Evolutionary conservation across 2,329 filamentous ascomycete species (phyloP), one percentile per base, ranked within the genome.

Genomic region (Epichloe sibirici): DNA sequence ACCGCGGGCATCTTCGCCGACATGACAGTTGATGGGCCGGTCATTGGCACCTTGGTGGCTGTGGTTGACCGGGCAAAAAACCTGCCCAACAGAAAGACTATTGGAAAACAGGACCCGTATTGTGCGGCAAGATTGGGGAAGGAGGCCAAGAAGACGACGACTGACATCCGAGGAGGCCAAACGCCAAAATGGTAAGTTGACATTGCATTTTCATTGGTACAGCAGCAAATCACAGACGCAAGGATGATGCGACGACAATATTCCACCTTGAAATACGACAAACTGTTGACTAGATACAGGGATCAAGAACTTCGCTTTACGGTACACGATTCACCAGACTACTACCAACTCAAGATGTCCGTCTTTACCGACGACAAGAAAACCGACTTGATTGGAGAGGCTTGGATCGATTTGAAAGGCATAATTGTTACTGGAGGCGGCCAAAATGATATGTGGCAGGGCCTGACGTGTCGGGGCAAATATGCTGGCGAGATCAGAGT

Each of bases 341-440:
- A 98, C 74, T 90, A 89, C 70, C 88, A 90, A 66, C 78, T 98
- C 53, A 98, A 98, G 67, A 78, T 97, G 15, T 96, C 91, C 3
- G 81, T 97, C 5, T 98, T 98, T 73, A 96, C 95, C 65, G 93
- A 98, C 63, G 93, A 98, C 71, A 97, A 96, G 74, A 94, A 86
- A 73, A 97, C 91, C 0, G 93, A 98, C 59, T 70, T 98, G 58
- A 96, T 98, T 61, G 93, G 93, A 58, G 93, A 98, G 69, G 83
- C 88, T 6, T 96, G 88, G 85, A 81, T 97, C 54, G 86, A 88
- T 63, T 75, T 98, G 55, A 82, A 83, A 59, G 78, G 82, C 59
- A 86, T 98, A 61, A 79, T 98, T 57, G 77, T 90, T 21, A 75
- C 83, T 2, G 90, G 93, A 47, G 93, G 93, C 48, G 90, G 93